Evolutionary conservation across 2,329 filamentous ascomycete species (phyloP).

Genomic region (Whalleya microplaca): DNA sequence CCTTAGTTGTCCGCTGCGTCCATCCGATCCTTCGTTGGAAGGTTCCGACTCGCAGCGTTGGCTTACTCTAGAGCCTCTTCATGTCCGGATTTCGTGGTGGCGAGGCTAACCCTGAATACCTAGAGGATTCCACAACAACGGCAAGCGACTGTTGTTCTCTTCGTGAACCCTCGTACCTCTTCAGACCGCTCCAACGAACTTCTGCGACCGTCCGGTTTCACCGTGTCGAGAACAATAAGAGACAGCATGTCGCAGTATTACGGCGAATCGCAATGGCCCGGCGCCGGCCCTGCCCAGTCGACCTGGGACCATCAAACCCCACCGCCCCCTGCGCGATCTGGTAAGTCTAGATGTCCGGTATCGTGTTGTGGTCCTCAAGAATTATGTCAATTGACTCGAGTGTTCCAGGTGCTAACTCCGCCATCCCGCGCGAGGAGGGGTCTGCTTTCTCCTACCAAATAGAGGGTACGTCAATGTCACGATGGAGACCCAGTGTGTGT

Average conservation of each 20-base stretch:
- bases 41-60: neutral
- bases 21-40: no score
- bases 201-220: neutral
- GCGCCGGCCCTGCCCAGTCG: constrained; percentile 55
- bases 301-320: constrained; percentile 76
- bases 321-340: constrained; percentile 69
- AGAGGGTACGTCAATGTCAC: constrained; percentile 70
- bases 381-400: constrained; percentile 30
- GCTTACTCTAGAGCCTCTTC: neutral
- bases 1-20: neutral
- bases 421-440: constrained; percentile 73
- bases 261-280: constrained; percentile 40
- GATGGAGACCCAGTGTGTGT: neutral
- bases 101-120: constrained; percentile 10
- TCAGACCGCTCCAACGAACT: neutral
- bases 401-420: constrained; percentile 70
- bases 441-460: constrained; percentile 84
- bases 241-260: constrained; percentile 41
- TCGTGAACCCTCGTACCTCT: neutral
- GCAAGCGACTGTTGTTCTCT: neutral
- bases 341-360: constrained; percentile 46
- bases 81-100: constrained; percentile 1
- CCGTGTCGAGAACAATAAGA: neutral
- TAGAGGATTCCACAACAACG: constrained; percentile 7
- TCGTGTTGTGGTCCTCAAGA: neutral